Evolutionary conservation across 2,329 filamentous ascomycete species (phyloP).

Genomic region (Hypoxylon sp.): DNA sequence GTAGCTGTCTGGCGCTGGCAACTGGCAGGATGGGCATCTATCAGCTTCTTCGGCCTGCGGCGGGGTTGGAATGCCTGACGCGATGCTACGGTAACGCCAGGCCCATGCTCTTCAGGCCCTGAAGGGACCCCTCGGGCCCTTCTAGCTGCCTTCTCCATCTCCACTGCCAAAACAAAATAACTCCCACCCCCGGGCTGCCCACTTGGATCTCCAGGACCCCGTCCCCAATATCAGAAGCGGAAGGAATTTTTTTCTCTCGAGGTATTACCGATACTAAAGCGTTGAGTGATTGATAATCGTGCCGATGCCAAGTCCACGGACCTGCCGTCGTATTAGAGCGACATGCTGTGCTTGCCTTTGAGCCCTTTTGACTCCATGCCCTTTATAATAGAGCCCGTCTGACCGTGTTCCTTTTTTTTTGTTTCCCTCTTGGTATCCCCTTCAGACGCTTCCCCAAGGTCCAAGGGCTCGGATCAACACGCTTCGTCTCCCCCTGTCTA

Average conservation of each 20-base stretch:
- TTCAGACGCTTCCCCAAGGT: background rate
- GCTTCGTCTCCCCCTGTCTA: background rate
- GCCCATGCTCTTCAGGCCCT: too few relatives aligned
- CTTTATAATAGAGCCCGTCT: too few relatives aligned
- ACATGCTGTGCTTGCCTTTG: background rate
- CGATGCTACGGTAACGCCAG: slow-evolving; percentile 24
- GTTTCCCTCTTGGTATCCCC: background rate
- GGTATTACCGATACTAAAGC: slow-evolving; percentile 5
- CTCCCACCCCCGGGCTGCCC: too few relatives aligned
- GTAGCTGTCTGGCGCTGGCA: too few relatives aligned
- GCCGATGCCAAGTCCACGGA: slow-evolving; percentile 10
- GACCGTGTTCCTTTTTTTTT: background rate
- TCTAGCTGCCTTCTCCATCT: slow-evolving; percentile 5
- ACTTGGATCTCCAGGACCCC: background rate
- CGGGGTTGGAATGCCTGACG: background rate
- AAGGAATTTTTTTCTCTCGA: slow-evolving; percentile 20
- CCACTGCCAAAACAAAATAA: slow-evolving; percentile 13
- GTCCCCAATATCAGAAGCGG: slow-evolving; percentile 10
- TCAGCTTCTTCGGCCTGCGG: slow-evolving; percentile 4
- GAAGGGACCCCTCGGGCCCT: too few relatives aligned
- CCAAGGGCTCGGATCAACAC: slow-evolving; percentile 9
- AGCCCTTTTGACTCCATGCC: background rate
- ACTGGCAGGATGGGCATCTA: too few relatives aligned
- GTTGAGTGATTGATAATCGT: slow-evolving; percentile 29
- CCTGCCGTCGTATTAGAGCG: background rate